Conservation (phyloP, 352 stramenopile genomes). For the Aphanomyces invadans region DNA sequence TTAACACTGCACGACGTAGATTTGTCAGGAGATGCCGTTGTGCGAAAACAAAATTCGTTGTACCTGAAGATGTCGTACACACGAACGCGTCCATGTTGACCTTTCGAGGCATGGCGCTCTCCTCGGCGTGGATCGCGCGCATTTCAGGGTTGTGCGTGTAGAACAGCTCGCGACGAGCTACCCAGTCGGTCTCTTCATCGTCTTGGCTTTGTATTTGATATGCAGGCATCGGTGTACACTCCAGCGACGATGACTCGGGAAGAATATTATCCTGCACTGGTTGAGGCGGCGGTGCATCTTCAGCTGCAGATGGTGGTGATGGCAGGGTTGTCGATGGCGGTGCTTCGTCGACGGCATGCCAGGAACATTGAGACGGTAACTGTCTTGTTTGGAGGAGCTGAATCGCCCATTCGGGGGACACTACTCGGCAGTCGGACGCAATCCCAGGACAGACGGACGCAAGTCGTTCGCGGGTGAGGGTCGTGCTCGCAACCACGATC, state of each 20-base stretch:
- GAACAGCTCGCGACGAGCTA: conserved; percentile 54
- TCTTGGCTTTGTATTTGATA: conserved; percentile 12
- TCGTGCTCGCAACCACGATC: conserved; percentile 14
- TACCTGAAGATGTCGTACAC: conserved; percentile 67
- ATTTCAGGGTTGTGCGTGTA: conserved; percentile 71
- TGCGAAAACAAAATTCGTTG: not conserved
- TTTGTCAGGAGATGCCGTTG: not conserved
- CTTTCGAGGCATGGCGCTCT: conserved; percentile 28
- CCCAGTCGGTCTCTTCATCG: conserved; percentile 8
- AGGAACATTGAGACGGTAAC: not conserved
- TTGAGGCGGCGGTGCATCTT: not conserved
- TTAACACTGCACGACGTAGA: conserved; percentile 38
- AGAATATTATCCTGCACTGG: conserved; percentile 20
- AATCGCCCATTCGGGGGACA: conserved; percentile 15
- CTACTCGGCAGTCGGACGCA: not conserved
- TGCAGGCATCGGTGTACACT: no score
- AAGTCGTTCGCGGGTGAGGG: not conserved
- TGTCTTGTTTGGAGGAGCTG: conserved; percentile 2
- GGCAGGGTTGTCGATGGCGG: not conserved
- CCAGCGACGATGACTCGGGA: no score
- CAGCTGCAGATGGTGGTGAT: not conserved
- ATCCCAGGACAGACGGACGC: not conserved
- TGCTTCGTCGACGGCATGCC: not conserved
- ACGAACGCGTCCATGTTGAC: conserved; percentile 52
- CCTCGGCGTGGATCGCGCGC: conserved; percentile 33